These are phyloP conservation scores for Candida sp. DNA, from an alignment of 1,139 yeast species.

Conservation along the genomic window DNA sequence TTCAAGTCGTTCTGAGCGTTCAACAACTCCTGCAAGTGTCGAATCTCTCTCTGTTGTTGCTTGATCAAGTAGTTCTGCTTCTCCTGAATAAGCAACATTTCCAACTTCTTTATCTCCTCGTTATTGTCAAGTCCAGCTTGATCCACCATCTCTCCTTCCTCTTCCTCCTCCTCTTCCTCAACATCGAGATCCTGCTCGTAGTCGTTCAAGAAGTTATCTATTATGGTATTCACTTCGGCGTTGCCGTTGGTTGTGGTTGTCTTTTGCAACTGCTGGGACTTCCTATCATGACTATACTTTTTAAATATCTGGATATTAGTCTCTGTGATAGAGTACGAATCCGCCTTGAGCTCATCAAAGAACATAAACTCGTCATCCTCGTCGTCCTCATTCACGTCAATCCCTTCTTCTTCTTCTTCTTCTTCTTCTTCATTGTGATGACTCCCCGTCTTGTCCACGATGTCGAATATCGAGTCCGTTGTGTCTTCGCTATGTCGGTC, in stretches of 20 bases:
- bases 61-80: conserved; percentile 27
- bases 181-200: not conserved
- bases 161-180: conserved; percentile 1
- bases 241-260: not conserved
- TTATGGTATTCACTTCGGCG: not conserved
- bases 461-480: conserved; percentile 2
- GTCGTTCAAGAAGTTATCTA: conserved; percentile 4
- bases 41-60: conserved; percentile 34
- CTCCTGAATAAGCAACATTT: conserved; percentile 29
- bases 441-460: not conserved
- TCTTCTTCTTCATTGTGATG: too few relatives aligned
- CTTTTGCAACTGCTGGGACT: not conserved
- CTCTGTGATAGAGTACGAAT: conserved; percentile 14
- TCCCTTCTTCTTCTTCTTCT: too few relatives aligned
- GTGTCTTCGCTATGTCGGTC: not conserved
- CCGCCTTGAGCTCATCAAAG: conserved; percentile 7
- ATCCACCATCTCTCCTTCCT: not conserved
- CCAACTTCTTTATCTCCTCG: conserved; percentile 20
- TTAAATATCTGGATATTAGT: conserved; percentile 24
- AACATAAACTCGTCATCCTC: not conserved
- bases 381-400: not conserved
- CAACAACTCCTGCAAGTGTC: conserved; percentile 27
- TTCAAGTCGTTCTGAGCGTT: conserved; percentile 6
- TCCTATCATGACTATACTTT: conserved; percentile 1
- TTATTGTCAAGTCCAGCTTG: conserved; percentile 8